Evolutionary conservation across 1,139 yeast species (phyloP).

Genomic region (Scheffersomyces parashehatae): DNA sequence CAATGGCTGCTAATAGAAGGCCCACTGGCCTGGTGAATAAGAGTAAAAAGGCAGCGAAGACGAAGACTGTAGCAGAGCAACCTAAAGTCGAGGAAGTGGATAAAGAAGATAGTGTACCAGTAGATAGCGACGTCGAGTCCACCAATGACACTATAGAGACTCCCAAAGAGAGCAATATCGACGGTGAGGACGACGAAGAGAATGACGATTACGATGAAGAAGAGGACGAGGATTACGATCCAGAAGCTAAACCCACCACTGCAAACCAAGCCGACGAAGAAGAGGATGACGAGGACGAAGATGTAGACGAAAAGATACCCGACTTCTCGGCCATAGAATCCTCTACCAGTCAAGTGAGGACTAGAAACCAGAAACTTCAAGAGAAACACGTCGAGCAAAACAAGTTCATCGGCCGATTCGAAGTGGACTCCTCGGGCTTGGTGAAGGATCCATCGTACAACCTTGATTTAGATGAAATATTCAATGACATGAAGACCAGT

Average conservation of each 20-base stretch:
- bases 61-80: too few relatives aligned
- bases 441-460: conserved; percentile 24
- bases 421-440: conserved; percentile 25
- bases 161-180: background rate
- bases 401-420: conserved; percentile 16
- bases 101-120: too few relatives aligned
- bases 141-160: too few relatives aligned
- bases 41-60: too few relatives aligned
- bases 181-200: conserved; percentile 11
- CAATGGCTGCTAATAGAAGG: too few relatives aligned
- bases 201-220: conserved; percentile 52
- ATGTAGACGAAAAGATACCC: conserved; percentile 24
- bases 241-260: conserved; percentile 27
- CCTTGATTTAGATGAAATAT: conserved; percentile 38
- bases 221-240: conserved; percentile 67
- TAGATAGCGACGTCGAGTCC: too few relatives aligned
- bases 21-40: too few relatives aligned
- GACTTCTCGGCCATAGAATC: conserved; percentile 39
- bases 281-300: conserved; percentile 24
- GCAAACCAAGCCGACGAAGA: conserved; percentile 17
- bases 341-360: conserved; percentile 34
- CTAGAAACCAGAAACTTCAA: conserved; percentile 35
- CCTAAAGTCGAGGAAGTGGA: too few relatives aligned
- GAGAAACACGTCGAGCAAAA: conserved; percentile 12
- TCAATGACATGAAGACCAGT: conserved; percentile 26